Conservation (phyloP, 306 rosid genomes). For the Biancaea sappan region DNA sequence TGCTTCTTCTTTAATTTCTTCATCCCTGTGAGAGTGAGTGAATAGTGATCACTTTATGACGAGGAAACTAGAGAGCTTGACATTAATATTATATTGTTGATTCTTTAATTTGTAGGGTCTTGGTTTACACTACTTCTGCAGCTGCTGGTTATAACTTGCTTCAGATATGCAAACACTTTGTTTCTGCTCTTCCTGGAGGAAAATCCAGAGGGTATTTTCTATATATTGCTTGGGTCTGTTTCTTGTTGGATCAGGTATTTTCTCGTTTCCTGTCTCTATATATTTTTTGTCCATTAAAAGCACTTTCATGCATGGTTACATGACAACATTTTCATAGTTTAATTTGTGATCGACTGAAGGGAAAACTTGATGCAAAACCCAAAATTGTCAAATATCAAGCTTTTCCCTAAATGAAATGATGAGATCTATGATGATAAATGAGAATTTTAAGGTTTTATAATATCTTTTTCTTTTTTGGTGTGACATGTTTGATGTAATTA, state of each 20-base stretch:
- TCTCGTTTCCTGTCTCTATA: too few species aligned
- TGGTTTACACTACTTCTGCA: constrained; percentile 51
- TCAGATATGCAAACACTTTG: constrained; percentile 44
- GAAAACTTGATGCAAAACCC: too few species aligned
- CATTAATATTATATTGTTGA: too few species aligned
- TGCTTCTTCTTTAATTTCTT: neutral
- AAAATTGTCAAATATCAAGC: too few species aligned
- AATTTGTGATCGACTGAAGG: too few species aligned
- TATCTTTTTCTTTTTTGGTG: too few species aligned
- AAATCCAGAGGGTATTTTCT: constrained; percentile 26
- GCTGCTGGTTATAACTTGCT: constrained; percentile 74
- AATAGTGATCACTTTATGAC: neutral
- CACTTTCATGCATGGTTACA: neutral
- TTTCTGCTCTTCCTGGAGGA: constrained; percentile 28
- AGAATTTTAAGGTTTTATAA: too few species aligned
- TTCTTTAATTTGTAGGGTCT: constrained; percentile 41
- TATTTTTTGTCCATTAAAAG: neutral
- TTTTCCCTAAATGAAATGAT: neutral
- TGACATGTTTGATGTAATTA: too few species aligned
- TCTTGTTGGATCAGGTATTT: constrained; percentile 78
- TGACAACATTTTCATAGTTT: too few species aligned
- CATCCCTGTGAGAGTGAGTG: too few species aligned
- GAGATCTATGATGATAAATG: neutral
- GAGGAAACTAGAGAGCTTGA: neutral
- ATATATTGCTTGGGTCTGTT: constrained; percentile 55